A percentile compares a stretch with the other conserved stretches of the same genome.
Conservation (phyloP, 306 rosid genomes). For the Medicago lupulina region DNA sequence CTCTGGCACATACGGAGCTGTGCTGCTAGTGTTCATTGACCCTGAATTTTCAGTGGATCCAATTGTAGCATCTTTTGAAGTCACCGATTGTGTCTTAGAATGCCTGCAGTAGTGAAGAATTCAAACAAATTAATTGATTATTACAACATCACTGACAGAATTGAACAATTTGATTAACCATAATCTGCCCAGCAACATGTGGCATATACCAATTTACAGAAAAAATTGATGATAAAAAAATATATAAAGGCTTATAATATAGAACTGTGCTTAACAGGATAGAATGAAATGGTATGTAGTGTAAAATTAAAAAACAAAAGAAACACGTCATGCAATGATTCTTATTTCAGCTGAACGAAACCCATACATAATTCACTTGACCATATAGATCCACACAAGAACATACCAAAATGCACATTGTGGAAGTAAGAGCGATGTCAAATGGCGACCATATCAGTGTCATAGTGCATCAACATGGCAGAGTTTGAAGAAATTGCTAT, state of each 20-base stretch:
- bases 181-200: conserved; percentile 2
- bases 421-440: background rate
- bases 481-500: too few relatives aligned
- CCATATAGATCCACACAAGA: conserved; percentile 4
- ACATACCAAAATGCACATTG: conserved; percentile 14
- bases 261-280: conserved; percentile 26
- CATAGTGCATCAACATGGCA: too few relatives aligned
- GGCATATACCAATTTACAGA: conserved; percentile 11
- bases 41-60: conserved; percentile 49
- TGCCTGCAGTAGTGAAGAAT: conserved; percentile 67
- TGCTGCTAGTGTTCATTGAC: background rate
- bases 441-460: too few relatives aligned
- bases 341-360: conserved; percentile 23
- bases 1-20: conserved; percentile 46
- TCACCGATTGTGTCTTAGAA: conserved; percentile 54
- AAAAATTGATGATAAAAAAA: conserved; percentile 5
- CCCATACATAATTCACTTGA: conserved; percentile 3
- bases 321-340: conserved; percentile 17
- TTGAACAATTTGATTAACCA: conserved; percentile 14
- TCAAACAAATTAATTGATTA: conserved; percentile 19
- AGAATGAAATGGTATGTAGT: conserved; percentile 7
- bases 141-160: background rate
- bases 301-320: background rate
- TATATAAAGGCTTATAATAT: background rate
- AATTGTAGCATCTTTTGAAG: conserved; percentile 51